Percentiles rank a stretch among this genome's conserved stretches.
phyloP scores from a whole-genome alignment of 768 basidiomycete species.

The Boletales sp. region DNA sequence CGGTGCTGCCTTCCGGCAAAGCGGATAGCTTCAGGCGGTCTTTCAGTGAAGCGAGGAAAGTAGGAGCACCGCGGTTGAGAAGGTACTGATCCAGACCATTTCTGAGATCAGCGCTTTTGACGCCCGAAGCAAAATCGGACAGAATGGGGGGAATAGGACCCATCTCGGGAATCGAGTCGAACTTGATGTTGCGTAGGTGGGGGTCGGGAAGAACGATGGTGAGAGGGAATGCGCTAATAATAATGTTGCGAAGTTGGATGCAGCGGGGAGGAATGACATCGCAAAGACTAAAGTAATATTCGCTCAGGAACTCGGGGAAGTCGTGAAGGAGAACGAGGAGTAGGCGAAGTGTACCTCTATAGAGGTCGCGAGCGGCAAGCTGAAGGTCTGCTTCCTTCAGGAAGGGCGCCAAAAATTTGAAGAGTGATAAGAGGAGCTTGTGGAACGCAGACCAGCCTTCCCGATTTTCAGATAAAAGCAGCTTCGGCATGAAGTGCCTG shows the following conservation, averaged over 20 bases:
- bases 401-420: slow-evolving; percentile 94
- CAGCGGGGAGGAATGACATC: slow-evolving; percentile 91
- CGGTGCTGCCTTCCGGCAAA: slow-evolving; percentile 43
- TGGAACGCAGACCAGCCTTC: slow-evolving; percentile 99
- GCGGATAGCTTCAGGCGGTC: slow-evolving; percentile 62
- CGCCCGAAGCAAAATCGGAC: slow-evolving; percentile 83
- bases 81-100: slow-evolving; percentile 82
- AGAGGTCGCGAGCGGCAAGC: slow-evolving; percentile 78
- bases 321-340: slow-evolving; percentile 96
- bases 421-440: slow-evolving; percentile 86
- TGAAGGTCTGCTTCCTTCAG: slow-evolving; percentile 79
- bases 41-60: slow-evolving; percentile 74
- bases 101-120: slow-evolving; percentile 80
- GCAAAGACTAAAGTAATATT: slow-evolving; percentile 94
- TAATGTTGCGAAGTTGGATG: slow-evolving; percentile 94
- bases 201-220: slow-evolving; percentile 81
- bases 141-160: slow-evolving; percentile 87
- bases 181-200: slow-evolving; percentile 67
- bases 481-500: slow-evolving; percentile 94
- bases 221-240: slow-evolving; percentile 92
- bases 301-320: slow-evolving; percentile 97
- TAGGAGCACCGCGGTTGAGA: slow-evolving; percentile 65
- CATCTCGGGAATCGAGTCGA: slow-evolving; percentile 83
- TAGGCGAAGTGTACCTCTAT: slow-evolving; percentile 85
- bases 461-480: slow-evolving; percentile 81